Base-by-base conservation (phyloP, 2,329 filamentous ascomycete species). In the Fusarium sp. region DNA sequence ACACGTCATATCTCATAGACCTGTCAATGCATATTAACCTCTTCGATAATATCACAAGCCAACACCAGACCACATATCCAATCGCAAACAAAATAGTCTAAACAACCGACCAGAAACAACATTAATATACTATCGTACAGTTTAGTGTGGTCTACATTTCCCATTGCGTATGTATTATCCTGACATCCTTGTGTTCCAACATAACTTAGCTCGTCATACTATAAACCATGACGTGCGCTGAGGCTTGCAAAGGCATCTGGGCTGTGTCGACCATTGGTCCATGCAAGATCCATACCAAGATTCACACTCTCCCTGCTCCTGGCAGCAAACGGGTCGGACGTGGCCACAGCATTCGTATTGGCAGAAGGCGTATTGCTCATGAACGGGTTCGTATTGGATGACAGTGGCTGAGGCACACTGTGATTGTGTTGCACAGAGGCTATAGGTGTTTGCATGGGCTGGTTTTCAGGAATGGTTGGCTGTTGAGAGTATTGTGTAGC, bases 221-320 rank as follows among this genome's bases (percentile, higher is more conserved):
- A 74, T 79, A 71, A 84, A 74, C 76, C 79, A 73, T 86, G 84
- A 68, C 85, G 82, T 52, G 90, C 88, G 73, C 90, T 93, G 67
- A 94, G 81, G 50, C 90, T 92, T 4, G 91, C 88, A 83, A 94
- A 94, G 15, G 92, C 92, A 78, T 94, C 92, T 5, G 92, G 92
- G 71, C 91, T 93, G 74, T 94, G 91, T 41, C 92, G 82, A 11
- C 92, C 92, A 71, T 89, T 90, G 72, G 83, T 83, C 87, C 87
- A 89, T 45, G 86, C 84, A 82, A 89, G 85, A 56, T 87, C 87
- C 77, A 88, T 83, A 40, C 91, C 86, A 68, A 88, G 84, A 56
- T 83, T 87, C 76, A 92, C 87, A 76, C 91, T 94, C 74, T 94
- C 92, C 48, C 91, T 85, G 72, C 90, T 94, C 62, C 64, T 67